Evolutionary conservation across 78 protist genomes (phyloP).

Genomic region (Ministeria vibrans): DNA sequence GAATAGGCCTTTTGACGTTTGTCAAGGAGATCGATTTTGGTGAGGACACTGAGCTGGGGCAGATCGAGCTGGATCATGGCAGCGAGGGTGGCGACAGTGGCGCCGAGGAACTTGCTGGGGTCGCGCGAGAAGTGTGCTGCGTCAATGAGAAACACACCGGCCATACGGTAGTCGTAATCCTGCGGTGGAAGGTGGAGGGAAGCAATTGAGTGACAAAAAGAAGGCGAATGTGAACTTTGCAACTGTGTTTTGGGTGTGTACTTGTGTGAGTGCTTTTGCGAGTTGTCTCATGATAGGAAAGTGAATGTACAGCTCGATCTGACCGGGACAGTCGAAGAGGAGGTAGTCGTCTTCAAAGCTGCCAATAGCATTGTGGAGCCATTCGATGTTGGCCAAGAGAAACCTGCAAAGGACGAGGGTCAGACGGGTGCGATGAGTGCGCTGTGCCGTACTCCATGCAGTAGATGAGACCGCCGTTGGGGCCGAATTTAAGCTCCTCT

Average conservation of each 20-base stretch:
- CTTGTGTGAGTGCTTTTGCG: constrained; percentile 40
- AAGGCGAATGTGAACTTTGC: too few species aligned
- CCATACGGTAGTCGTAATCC: constrained; percentile 30
- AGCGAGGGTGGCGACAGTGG: constrained; percentile 64
- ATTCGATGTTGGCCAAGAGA: constrained; percentile 68
- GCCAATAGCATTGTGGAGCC: constrained; percentile 81
- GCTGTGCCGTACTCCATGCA: constrained; percentile 78
- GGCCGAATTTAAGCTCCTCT: constrained; percentile 89
- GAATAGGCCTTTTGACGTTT: neutral
- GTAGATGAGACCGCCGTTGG: constrained; percentile 95
- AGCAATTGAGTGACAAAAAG: too few species aligned
- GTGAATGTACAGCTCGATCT: constrained; percentile 93
- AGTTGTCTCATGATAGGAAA: constrained; percentile 69
- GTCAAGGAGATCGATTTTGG: constrained; percentile 81
- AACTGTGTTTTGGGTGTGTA: too few species aligned
- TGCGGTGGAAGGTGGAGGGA: too few species aligned
- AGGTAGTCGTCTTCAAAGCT: constrained; percentile 92
- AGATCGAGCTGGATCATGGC: constrained; percentile 88
- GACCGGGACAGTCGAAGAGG: constrained; percentile 94
- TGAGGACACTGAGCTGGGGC: constrained; percentile 87
- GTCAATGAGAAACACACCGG: constrained; percentile 78
- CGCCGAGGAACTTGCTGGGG: constrained; percentile 48
- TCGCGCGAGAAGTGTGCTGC: constrained; percentile 59
- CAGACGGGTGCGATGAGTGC: neutral
- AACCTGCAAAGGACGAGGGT: constrained; percentile 11